Evolutionary conservation across 306 rosid genomes (phyloP).

Genomic region (Luffa aegyptiaca): DNA sequence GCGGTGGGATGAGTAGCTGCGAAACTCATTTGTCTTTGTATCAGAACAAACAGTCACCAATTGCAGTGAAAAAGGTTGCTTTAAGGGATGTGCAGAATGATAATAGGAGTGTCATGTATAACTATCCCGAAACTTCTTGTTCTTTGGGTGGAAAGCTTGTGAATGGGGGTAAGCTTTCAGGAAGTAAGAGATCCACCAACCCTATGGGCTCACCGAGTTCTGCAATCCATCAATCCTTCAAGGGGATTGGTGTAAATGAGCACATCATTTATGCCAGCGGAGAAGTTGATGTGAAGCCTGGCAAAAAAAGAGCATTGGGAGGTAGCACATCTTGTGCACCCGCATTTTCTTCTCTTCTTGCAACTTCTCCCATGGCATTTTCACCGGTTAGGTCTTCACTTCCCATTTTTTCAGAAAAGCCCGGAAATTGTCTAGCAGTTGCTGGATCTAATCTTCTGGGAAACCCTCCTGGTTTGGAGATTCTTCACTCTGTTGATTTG

Average conservation of each 20-base stretch:
- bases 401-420: conserved; percentile 15
- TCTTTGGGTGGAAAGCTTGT: conserved; percentile 5
- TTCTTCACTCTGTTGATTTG: conserved; percentile 8
- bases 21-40: conserved; percentile 15
- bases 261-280: neutral
- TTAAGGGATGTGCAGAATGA: conserved; percentile 35
- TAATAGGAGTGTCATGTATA: conserved; percentile 6
- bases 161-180: conserved; percentile 16
- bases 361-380: conserved; percentile 7
- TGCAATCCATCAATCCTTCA: conserved; percentile 13
- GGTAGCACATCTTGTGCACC: conserved; percentile 16
- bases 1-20: neutral
- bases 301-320: conserved; percentile 16
- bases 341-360: conserved; percentile 11
- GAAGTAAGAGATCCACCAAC: conserved; percentile 22
- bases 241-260: conserved; percentile 16
- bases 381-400: conserved; percentile 23
- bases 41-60: conserved; percentile 18
- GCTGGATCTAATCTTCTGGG: conserved; percentile 6
- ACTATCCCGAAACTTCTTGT: conserved; percentile 11
- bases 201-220: conserved; percentile 15
- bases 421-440: conserved; percentile 3
- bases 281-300: conserved; percentile 12
- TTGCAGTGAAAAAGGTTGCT: conserved; percentile 23
- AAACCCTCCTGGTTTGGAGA: conserved; percentile 2